Base-by-base conservation (phyloP, 1,139 yeast species). In the Diutina rugosa region DNA sequence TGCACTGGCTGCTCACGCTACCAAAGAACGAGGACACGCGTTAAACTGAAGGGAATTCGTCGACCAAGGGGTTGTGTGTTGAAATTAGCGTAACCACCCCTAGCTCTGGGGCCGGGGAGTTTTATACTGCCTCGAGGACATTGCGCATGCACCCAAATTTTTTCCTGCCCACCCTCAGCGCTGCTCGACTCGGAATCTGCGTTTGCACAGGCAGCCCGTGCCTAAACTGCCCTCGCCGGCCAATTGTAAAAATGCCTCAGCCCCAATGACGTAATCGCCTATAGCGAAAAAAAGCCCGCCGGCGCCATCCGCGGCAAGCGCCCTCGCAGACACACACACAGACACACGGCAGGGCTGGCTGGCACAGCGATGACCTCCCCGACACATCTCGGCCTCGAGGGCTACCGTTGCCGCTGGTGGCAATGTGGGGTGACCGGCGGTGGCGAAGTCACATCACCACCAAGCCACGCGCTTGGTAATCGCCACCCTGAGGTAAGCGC, bases 131-230 rank as follows among this genome's bases (percentile, higher is more conserved):
- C 16, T 14, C 21, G 30, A 28, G 30, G n/a, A 28, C 14, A 35
- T 8, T 10, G 51, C 38, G 51, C 51, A 47, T 47, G 51, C 51
- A 16, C 51, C 51, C 51, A 47, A 47, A 29, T 28, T 21, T 47
- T 47, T 47, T 47, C 51, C 29, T 28, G 49, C 49, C 49, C 49
- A 46, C 26, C 6, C 32, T 10, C 49, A 9, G 38, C 7, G 29
- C 51, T 47, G 51, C 51, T 47, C 38, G 21, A 47, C 38, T 47
- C 51, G 51, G 51, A 47, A 47, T 47, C 51, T 28, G 51, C 51
- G 51, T 47, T 47, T 47, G 51, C 51, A 47, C 51, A 47, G 51
- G 21, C 16, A 47, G 51, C 51, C 51, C 30, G 51, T 14, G 21
- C 29, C n/a, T 12, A 10, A 28, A 38, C n/a, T 10, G 21, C 9